Evolutionary conservation across 2,329 filamentous ascomycete species (phyloP), one percentile per base, ranked within the genome.

Genomic region (Trichoderma sp.): DNA sequence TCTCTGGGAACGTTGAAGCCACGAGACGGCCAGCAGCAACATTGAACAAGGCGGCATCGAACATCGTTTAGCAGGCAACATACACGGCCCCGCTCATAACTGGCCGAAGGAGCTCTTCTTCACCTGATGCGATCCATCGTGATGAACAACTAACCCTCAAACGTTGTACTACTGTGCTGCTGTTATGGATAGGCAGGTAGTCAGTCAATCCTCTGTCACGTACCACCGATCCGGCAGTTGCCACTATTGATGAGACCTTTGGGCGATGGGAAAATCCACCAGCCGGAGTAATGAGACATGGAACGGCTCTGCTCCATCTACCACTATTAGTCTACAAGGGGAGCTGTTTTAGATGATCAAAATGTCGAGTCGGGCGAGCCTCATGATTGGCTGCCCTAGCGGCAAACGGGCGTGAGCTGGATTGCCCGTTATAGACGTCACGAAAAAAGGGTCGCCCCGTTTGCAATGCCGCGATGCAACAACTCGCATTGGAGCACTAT

Each of bases 241-340:
- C 66, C 66, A 70, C 66, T 61, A 51, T 62, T 36, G 66, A 70
- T 70, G 57, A 70, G 64, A 62, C 66, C 66, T 36, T 53, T 67
- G 51, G 9, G 36, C 36, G 12, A 24, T 36, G 26, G 34, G 28
- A 24, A 12, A 66, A 21, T 57, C 47, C 64, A 57, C 64, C 14
- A 34, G 39, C 28, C 51, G 51, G 64, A 67, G 64, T 39, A 34
- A 30, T 34, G 30, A 58, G 24, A n/a, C 39, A 64, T 28, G 12
- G 39, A 18, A 43, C 39, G 15, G 39, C 36, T 39, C 15, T 39
- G 36, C 36, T 39, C 36, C 36, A 39, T 39, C 36, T 39, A 39
- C 36, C 15, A 39, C 14, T 39, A 2, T 18, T 43, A 43, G 36
- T 43, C 36, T 18, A 18, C 53, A 15, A 28, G 15, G 24, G 53